Percentiles rank a stretch among this genome's conserved stretches.
These are phyloP conservation scores for Apostasia shenzhenica DNA, from an alignment of 106 monocot genomes.

Conservation along the genomic window DNA sequence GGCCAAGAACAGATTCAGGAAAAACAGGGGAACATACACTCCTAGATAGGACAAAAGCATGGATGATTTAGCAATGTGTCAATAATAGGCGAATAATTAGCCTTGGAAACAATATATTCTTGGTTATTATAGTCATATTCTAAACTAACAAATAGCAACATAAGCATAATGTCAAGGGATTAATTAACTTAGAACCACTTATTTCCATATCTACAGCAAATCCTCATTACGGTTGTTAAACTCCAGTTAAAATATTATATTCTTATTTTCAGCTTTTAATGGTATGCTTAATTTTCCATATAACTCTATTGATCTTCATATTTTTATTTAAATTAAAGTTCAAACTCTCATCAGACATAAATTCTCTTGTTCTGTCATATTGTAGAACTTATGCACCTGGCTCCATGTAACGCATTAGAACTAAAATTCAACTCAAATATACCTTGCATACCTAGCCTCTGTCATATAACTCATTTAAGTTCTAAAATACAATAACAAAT, in stretches of 20 bases:
- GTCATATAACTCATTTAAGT: too few species aligned
- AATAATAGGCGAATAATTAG: not conserved
- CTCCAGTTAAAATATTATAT: too few species aligned
- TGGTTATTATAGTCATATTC: not conserved
- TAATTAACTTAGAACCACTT: not conserved
- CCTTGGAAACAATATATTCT: not conserved
- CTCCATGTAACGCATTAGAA: too few species aligned
- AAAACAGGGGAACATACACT: not conserved
- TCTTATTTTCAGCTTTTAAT: too few species aligned
- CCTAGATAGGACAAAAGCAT: conserved; percentile 1
- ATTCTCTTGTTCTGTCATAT: not conserved
- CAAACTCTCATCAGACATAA: not conserved
- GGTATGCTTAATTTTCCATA: not conserved
- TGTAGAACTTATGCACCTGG: too few species aligned
- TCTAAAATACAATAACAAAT: too few species aligned
- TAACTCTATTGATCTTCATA: not conserved
- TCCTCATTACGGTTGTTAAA: not conserved
- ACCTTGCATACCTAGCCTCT: too few species aligned
- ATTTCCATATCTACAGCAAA: not conserved
- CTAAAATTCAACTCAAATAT: too few species aligned
- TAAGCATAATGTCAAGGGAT: not conserved
- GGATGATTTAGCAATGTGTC: not conserved
- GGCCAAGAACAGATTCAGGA: not conserved
- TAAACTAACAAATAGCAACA: not conserved
- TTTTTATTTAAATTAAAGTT: not conserved